Evolutionary conservation across 305 asterid genomes (phyloP).

Genomic region (Fraxinus floribunda): DNA sequence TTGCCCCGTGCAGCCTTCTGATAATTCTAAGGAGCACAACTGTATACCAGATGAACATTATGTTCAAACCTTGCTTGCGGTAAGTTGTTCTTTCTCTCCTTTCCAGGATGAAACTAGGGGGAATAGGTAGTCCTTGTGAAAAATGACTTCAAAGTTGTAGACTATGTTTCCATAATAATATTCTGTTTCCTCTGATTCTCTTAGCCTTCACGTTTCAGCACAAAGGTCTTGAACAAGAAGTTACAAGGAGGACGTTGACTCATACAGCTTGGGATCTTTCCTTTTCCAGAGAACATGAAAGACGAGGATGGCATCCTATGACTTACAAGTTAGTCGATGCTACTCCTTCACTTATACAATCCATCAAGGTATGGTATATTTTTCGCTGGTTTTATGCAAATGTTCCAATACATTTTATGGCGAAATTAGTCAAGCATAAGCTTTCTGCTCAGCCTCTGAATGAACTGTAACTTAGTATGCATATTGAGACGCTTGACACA

Average conservation of each 20-base stretch:
- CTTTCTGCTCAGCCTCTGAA: not conserved
- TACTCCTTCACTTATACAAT: conserved; percentile 60
- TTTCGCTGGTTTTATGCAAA: not conserved
- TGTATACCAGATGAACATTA: conserved; percentile 99
- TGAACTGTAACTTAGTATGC: not conserved
- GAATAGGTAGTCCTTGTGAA: not conserved
- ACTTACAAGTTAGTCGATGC: conserved; percentile 90
- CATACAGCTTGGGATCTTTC: conserved; percentile 89
- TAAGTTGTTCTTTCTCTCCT: conserved; percentile 38
- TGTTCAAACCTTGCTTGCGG: conserved; percentile 87
- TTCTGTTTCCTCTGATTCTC: not conserved
- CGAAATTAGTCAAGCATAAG: not conserved
- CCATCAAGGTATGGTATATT: conserved; percentile 69
- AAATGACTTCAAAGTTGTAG: not conserved
- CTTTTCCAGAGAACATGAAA: conserved; percentile 60
- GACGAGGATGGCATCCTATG: conserved; percentile 96
- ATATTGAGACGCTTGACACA: not conserved
- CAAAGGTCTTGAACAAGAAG: conserved; percentile 66
- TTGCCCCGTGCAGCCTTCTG: conserved; percentile 64
- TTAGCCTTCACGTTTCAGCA: conserved; percentile 43
- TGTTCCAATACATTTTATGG: not conserved
- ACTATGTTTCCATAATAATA: not conserved
- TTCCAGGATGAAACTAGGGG: not conserved
- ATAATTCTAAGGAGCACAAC: conserved; percentile 76
- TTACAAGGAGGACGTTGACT: conserved; percentile 80